Base-by-base conservation (phyloP, 1,139 yeast species). In the Candida tropicalis region DNA sequence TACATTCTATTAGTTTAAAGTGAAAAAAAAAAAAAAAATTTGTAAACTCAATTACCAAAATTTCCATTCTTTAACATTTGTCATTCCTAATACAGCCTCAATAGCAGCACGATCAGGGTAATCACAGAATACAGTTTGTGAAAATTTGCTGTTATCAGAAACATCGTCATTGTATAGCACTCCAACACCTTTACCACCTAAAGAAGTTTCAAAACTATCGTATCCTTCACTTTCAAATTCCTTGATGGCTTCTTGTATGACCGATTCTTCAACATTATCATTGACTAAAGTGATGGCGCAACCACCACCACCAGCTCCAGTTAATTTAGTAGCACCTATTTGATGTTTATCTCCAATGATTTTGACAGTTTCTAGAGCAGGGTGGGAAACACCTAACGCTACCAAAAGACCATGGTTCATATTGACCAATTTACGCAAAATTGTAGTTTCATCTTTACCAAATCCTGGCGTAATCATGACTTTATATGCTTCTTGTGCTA, bases 261-360 rank as follows among this genome's bases (percentile, higher is more conserved):
- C 51, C 1, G 49, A 56, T 34, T 61, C 68, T 1, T 62, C 59
- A 3, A 68, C 70, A 9, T 71, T 73, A 40, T 79, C 84, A 40
- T 80, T 72, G 10, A 91, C 73, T 41, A 93, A 68, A 0, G 98
- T 93, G 44, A 95, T 85, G 15, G 97, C 96, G 69, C 99, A 93
- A 1, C 99, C 99, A 36, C 99, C 99, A 15, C 99, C 99, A 20
- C 99, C 99, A 0, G 99, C 99, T 35, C 99, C 99, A 0, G 99
- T 93, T 47, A 93, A 75, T 63, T 93, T 93, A 1, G 99, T 91
- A 47, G 87, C 83, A 5, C 99, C 99, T 27, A 93, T 65, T 2
- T 69, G 59, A 44, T 79, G 59, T 36, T 70, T 73, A 56, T 86
- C 91, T 18, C 87, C 77, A 15, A 82, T 69, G 18, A 79, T 67